These are phyloP conservation scores for Secale cereale DNA, from an alignment of 176 grass and related monocot species.

Conservation along the genomic window DNA sequence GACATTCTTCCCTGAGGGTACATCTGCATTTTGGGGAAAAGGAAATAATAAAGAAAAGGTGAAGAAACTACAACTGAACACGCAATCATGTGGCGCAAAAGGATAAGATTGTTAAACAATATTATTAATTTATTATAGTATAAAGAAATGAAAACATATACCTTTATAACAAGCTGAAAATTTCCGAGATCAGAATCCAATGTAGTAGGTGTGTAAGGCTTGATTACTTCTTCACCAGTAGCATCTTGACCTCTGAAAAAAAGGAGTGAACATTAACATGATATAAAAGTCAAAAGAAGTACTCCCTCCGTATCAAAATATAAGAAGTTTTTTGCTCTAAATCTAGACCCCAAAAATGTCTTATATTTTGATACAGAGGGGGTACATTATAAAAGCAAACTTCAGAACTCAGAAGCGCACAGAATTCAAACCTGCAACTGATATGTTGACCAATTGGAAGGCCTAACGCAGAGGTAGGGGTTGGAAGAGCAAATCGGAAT, in stretches of 20 bases:
- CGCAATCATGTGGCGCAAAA: not conserved
- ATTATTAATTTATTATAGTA: not conserved
- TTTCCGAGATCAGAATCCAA: conserved; percentile 90
- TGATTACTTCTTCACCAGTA: conserved; percentile 85
- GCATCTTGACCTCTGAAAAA: conserved; percentile 74
- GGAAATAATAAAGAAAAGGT: not conserved
- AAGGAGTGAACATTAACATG: conserved; percentile 9
- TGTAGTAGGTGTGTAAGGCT: conserved; percentile 97
- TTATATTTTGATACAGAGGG: too few relatives aligned
- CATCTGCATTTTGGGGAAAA: conserved; percentile 49
- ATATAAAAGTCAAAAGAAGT: not conserved
- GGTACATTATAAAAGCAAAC: not conserved
- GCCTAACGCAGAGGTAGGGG: conserved; percentile 65
- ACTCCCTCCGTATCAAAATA: too few relatives aligned
- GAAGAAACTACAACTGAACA: not conserved
- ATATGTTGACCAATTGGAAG: conserved; percentile 97
- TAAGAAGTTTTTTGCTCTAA: too few relatives aligned
- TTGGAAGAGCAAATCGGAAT: conserved; percentile 79
- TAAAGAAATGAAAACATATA: conserved; percentile 2
- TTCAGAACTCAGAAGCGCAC: not conserved
- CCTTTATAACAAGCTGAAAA: conserved; percentile 97
- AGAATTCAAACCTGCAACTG: conserved; percentile 72
- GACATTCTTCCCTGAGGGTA: conserved; percentile 99
- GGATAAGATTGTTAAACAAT: not conserved
- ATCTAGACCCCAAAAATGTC: too few relatives aligned